A percentile compares a stretch with the other conserved stretches of the same genome.
Conservation (phyloP, 2,329 filamentous ascomycete genomes). For the Scortechinia acanthostroma region DNA sequence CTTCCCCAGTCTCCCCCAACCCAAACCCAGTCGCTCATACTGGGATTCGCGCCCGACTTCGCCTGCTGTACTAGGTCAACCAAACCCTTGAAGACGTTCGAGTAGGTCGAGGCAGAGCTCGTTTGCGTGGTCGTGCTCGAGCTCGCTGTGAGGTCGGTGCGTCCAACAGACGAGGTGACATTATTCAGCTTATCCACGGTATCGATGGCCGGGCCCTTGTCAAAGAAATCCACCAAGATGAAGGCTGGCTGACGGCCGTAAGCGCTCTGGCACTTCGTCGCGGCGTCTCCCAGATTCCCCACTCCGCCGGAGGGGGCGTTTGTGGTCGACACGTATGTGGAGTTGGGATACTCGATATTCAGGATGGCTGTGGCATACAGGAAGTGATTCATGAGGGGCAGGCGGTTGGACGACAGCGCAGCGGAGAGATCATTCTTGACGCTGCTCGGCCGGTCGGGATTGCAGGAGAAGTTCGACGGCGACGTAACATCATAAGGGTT, state of each 20-base stretch:
- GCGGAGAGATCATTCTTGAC: conserved; percentile 22
- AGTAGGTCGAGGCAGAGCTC: neutral
- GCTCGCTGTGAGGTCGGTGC: neutral
- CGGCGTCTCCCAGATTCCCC: conserved; percentile 34
- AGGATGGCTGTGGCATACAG: conserved; percentile 28
- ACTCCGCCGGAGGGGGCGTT: conserved; percentile 32
- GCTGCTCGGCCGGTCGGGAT: conserved; percentile 31
- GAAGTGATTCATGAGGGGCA: conserved; percentile 51
- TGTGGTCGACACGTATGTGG: conserved; percentile 31
- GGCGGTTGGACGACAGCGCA: conserved; percentile 31
- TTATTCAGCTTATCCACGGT: conserved; percentile 43
- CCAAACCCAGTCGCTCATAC: conserved; percentile 31
- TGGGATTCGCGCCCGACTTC: conserved; percentile 21
- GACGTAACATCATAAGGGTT: conserved; percentile 38
- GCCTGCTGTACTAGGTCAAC: conserved; percentile 23
- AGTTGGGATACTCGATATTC: conserved; percentile 31
- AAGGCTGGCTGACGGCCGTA: conserved; percentile 39
- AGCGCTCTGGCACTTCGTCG: conserved; percentile 21
- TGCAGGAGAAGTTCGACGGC: conserved; percentile 39
- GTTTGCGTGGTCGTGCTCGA: neutral
- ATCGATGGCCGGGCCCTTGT: conserved; percentile 42
- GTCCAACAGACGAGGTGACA: neutral
- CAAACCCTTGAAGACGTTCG: conserved; percentile 21
- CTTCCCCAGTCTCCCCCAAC: conserved; percentile 28
- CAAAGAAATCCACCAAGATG: conserved; percentile 47